These are phyloP conservation scores for Yamadazyma siamensis DNA, from an alignment of 1,139 yeast genomes.

Conservation along the genomic window DNA sequence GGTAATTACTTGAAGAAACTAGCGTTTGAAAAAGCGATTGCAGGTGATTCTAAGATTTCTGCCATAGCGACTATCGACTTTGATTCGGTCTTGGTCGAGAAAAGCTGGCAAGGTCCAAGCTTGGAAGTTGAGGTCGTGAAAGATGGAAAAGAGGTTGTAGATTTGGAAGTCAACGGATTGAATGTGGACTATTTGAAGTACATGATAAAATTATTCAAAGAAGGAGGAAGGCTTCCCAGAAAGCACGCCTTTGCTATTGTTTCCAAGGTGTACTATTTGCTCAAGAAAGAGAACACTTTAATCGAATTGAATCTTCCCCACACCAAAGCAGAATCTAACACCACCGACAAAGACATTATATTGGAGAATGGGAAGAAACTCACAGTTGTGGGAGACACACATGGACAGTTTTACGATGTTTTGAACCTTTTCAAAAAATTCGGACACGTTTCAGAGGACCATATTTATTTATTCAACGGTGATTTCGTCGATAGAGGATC, in stretches of 20 bases:
- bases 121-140: slow-evolving; percentile 40
- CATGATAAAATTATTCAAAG: slow-evolving; percentile 67
- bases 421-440: slow-evolving; percentile 70
- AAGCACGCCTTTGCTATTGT: slow-evolving; percentile 82
- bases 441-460: slow-evolving; percentile 67
- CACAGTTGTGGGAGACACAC: slow-evolving; percentile 96
- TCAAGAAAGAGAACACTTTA: slow-evolving; percentile 67
- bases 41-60: slow-evolving; percentile 49
- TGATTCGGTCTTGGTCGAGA: slow-evolving; percentile 52
- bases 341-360: slow-evolving; percentile 16
- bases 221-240: slow-evolving; percentile 73
- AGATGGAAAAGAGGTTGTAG: slow-evolving; percentile 14
- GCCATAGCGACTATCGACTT: slow-evolving; percentile 43
- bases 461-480: slow-evolving; percentile 86
- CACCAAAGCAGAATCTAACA: slow-evolving; percentile 14
- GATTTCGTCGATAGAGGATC: slow-evolving; percentile 98
- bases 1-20: slow-evolving; percentile 64
- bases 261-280: slow-evolving; percentile 64
- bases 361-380: slow-evolving; percentile 38
- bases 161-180: slow-evolving; percentile 31
- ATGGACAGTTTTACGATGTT: slow-evolving; percentile 92
- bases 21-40: slow-evolving; percentile 86
- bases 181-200: slow-evolving; percentile 53
- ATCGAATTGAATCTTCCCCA: slow-evolving; percentile 61
- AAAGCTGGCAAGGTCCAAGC: slow-evolving; percentile 62